phyloP scores from a whole-genome alignment of 495 filamentous ascomycete genomes.

The Aspergillus ellipticus region DNA sequence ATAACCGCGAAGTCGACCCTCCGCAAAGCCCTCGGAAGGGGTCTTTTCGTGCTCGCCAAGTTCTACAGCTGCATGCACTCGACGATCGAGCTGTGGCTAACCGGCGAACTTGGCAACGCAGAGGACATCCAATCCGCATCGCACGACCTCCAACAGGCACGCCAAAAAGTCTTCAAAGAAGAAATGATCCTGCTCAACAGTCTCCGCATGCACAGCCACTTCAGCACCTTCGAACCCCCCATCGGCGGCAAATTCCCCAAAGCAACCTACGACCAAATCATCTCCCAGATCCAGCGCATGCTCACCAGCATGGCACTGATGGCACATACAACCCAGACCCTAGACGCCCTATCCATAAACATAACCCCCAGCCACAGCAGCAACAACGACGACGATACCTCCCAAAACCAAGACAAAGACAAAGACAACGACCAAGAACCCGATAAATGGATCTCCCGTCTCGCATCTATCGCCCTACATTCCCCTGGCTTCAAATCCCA shows the following conservation, averaged over 20 bases:
- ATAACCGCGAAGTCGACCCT: slow-evolving; percentile 66
- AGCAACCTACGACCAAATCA: slow-evolving; percentile 29
- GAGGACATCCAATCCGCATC: slow-evolving; percentile 22
- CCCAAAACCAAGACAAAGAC: slow-evolving; percentile 2
- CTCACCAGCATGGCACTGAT: slow-evolving; percentile 64
- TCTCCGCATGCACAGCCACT: slow-evolving; percentile 32
- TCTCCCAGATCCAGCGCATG: slow-evolving; percentile 42
- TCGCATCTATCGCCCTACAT: slow-evolving; percentile 30
- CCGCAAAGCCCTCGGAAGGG: slow-evolving; percentile 58
- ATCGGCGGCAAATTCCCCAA: slow-evolving; percentile 39
- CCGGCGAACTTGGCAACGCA: slow-evolving; percentile 53
- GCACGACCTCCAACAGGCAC: slow-evolving; percentile 15
- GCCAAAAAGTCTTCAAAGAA: slow-evolving; percentile 31
- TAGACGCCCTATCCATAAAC: slow-evolving; percentile 14
- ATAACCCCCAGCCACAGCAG: too few species aligned
- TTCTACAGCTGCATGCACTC: slow-evolving; percentile 67
- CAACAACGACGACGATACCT: slow-evolving; percentile 10
- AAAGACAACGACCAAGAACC: not conserved
- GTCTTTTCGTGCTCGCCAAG: slow-evolving; percentile 68
- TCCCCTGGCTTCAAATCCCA: slow-evolving; percentile 56
- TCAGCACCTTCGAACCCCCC: slow-evolving; percentile 32
- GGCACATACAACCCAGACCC: slow-evolving; percentile 44
- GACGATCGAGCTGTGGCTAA: slow-evolving; percentile 57
- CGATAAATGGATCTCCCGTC: slow-evolving; percentile 22
- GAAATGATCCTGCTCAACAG: slow-evolving; percentile 31